Evolutionary conservation across 2,329 filamentous ascomycete genomes (phyloP).

Genomic region (Cercospora janseana): DNA sequence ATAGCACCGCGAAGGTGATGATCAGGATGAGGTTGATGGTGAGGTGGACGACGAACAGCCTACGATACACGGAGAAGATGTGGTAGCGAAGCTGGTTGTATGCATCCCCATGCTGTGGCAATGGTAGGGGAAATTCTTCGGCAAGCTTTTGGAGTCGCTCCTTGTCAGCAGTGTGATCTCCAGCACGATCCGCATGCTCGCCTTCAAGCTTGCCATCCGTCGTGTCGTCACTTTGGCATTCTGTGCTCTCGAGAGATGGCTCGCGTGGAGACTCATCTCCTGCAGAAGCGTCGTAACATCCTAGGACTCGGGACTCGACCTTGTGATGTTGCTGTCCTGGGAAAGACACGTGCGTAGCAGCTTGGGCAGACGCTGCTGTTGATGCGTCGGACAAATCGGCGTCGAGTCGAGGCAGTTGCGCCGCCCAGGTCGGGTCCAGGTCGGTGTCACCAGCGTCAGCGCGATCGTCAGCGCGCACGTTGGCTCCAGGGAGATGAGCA

Average conservation of each 20-base stretch:
- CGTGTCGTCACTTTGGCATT: not conserved
- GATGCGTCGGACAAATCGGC: conserved; percentile 1
- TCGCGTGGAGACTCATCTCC: not conserved
- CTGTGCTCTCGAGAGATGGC: conserved; percentile 2
- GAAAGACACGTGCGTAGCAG: conserved; percentile 9
- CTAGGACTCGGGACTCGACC: conserved; percentile 9
- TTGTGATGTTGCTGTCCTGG: conserved; percentile 7
- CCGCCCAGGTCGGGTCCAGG: no score
- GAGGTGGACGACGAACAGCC: conserved; percentile 34
- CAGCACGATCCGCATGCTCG: conserved; percentile 8
- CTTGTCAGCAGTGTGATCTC: conserved; percentile 27
- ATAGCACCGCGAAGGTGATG: conserved; percentile 4
- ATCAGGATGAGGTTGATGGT: conserved; percentile 32
- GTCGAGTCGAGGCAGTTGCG: no score
- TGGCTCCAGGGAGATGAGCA: no score
- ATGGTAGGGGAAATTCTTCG: conserved; percentile 27
- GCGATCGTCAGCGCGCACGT: no score
- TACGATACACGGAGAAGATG: conserved; percentile 35
- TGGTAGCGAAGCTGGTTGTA: conserved; percentile 34
- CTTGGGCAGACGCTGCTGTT: conserved; percentile 11
- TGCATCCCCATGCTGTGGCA: conserved; percentile 16
- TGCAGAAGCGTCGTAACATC: conserved; percentile 7
- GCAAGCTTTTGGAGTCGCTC: conserved; percentile 27
- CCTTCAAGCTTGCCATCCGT: conserved; percentile 3
- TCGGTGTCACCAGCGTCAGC: no score